These are phyloP conservation scores for Globisporangium spinosum DNA, from an alignment of 352 stramenopile species.

Conservation along the genomic window DNA sequence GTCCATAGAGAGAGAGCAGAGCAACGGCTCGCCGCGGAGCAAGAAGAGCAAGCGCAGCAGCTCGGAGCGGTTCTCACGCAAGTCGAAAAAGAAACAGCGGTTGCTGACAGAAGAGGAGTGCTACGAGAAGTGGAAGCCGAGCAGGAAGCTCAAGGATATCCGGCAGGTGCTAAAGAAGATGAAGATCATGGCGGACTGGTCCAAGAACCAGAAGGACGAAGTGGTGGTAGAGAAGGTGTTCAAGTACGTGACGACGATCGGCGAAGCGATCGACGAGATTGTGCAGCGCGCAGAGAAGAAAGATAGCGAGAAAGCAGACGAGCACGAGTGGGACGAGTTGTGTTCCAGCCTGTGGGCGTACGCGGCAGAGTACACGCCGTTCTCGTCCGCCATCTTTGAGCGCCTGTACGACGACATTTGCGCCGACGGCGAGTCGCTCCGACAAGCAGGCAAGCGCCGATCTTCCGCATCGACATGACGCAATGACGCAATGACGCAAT, in stretches of 20 bases:
- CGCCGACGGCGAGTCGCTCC: slow-evolving; percentile 52
- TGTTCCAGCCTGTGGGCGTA: slow-evolving; percentile 80
- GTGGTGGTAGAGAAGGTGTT: slow-evolving; percentile 84
- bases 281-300: slow-evolving; percentile 43
- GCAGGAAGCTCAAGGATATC: slow-evolving; percentile 70
- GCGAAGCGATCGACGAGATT: slow-evolving; percentile 72
- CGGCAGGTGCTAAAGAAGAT: slow-evolving; percentile 85
- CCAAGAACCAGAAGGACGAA: slow-evolving; percentile 75
- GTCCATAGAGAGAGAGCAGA: slow-evolving; percentile 24
- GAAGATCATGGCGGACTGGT: slow-evolving; percentile 82
- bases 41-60: slow-evolving; percentile 24
- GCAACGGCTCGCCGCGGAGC: slow-evolving; percentile 25
- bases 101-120: slow-evolving; percentile 50
- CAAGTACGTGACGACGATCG: slow-evolving; percentile 85
- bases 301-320: slow-evolving; percentile 12
- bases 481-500: not conserved
- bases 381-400: slow-evolving; percentile 71
- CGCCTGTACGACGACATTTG: slow-evolving; percentile 86
- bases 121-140: slow-evolving; percentile 78
- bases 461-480: slow-evolving; percentile 20
- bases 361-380: slow-evolving; percentile 71
- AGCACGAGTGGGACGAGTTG: slow-evolving; percentile 64
- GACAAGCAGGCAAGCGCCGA: slow-evolving; percentile 17
- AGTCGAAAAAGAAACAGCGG: slow-evolving; percentile 17
- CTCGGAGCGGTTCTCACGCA: slow-evolving; percentile 6